Percentiles rank a stretch among this genome's conserved stretches.
Evolutionary conservation across 495 filamentous ascomycete genomes (phyloP).

Genomic region (Neurospora sp.): DNA sequence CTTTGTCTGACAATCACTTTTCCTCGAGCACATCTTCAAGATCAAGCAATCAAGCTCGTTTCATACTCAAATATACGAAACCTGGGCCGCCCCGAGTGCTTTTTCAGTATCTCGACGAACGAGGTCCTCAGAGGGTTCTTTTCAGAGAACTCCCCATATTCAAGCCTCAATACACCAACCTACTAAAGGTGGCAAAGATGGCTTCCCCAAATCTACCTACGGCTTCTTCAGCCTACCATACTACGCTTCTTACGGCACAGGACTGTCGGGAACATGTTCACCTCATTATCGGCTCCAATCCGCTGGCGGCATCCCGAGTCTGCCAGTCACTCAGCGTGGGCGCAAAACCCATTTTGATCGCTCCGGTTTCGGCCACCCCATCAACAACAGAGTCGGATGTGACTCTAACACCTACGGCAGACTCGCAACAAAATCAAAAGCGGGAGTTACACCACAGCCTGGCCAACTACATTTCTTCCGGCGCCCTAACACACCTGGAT

Average conservation of each 20-base stretch:
- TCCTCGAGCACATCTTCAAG: neutral
- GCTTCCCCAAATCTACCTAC: conserved; percentile 1
- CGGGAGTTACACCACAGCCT: conserved; percentile 56
- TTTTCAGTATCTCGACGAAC: neutral
- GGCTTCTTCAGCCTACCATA: conserved; percentile 7
- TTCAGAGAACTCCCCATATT: neutral
- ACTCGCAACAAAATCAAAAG: neutral
- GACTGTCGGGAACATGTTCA: conserved; percentile 71
- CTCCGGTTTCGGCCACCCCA: conserved; percentile 34
- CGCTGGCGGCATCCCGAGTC: conserved; percentile 75
- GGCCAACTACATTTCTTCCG: conserved; percentile 58
- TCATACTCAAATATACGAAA: neutral
- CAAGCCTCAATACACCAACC: neutral
- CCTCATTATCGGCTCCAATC: conserved; percentile 75
- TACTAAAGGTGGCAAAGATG: neutral
- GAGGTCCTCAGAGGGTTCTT: neutral
- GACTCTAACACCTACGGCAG: conserved; percentile 28
- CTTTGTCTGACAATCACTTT: neutral
- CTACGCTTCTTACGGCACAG: conserved; percentile 66
- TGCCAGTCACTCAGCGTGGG: conserved; percentile 74
- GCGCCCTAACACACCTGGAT: conserved; percentile 60
- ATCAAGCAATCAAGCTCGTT: neutral
- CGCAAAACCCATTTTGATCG: conserved; percentile 75
- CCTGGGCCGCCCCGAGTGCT: neutral
- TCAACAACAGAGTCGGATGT: neutral